phyloP scores from a whole-genome alignment of 176 grass and related monocot species.

The Triticum aestivum region DNA sequence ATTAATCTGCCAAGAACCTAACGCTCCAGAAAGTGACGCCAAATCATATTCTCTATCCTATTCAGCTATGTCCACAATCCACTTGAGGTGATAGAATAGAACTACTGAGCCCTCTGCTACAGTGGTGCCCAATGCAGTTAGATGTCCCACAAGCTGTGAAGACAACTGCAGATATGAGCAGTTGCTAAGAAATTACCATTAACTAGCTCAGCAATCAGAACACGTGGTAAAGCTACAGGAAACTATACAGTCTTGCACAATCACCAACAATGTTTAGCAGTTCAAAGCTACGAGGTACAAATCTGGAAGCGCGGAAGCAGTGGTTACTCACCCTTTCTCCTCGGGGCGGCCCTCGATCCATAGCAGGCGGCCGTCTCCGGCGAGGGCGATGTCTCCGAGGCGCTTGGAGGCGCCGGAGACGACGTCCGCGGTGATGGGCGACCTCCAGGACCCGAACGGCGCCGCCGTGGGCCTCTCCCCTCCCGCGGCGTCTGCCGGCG shows the following conservation, averaged over 20 bases:
- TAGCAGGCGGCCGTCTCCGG: conserved; percentile 37
- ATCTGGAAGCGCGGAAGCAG: not conserved
- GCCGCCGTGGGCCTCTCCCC: conserved; percentile 34
- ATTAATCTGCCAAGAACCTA: too few relatives aligned
- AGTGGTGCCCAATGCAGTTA: not conserved
- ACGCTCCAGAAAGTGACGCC: too few relatives aligned
- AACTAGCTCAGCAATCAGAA: not conserved
- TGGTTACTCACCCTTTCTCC: conserved; percentile 46
- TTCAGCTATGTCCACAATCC: not conserved
- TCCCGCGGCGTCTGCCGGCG: not conserved
- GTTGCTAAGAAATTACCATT: not conserved
- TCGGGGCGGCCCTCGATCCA: conserved; percentile 61
- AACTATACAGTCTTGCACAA: not conserved
- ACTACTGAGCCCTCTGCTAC: not conserved
- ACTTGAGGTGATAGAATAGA: not conserved
- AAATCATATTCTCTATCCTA: not conserved
- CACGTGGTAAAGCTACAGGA: not conserved
- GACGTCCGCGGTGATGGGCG: conserved; percentile 51
- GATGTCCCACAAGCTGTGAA: not conserved
- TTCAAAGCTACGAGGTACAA: not conserved
- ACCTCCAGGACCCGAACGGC: conserved; percentile 53
- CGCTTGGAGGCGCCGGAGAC: conserved; percentile 45
- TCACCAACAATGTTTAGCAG: not conserved
- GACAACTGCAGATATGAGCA: not conserved
- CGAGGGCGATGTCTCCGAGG: conserved; percentile 42